Base-by-base conservation (phyloP, 2,329 filamentous ascomycete genomes). In the Meredithiella fracta region DNA sequence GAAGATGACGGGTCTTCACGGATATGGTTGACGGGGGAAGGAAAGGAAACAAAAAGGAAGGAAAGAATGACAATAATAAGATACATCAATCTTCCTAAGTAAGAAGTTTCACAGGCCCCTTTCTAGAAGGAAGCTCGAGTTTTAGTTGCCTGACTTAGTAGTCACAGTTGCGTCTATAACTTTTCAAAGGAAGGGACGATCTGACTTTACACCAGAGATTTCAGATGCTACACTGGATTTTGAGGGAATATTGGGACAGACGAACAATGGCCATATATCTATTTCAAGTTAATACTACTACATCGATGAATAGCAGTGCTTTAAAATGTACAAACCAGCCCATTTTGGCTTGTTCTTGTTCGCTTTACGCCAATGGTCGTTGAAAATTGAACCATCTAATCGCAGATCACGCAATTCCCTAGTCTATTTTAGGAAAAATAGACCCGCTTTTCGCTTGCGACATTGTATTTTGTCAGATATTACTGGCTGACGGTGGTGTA, bases 371-470 rank as follows among this genome's bases (percentile, higher is more conserved):
- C 53, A 15, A 49, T 49, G 8, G 20, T 51, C n/a, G 44, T 26
- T 54, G 23, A 44, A 54, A 51, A 58, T 58, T 52, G 37, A 31
- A 22, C 47, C 56, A 58, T 54, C 29, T 40, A 51, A 25, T 22
- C 22, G 31, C 37, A 42, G 44, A 59, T 59, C 57, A 59, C 57
- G 57, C 57, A 59, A 59, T 59, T 56, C 54, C 51, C 57, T 59
- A 59, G 54, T 54, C 57, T 53, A 42, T 40, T 53, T 59, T 51
- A 8, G 53, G 57, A n/a, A 20, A 47, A 38, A 57, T n/a, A 15
- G 11, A 54, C 15, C 57, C 57, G 53, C 29, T 42, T 56, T 59
- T 59, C 53, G 23, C 50, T 53, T 54, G 44, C 57, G 50, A 55
- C 52, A 51, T 54, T 23, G 29, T 11, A 14, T 11, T 5, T 44